Evolutionary conservation across 2,329 filamentous ascomycete species (phyloP).

Genomic region (Balansia obtecta): DNA sequence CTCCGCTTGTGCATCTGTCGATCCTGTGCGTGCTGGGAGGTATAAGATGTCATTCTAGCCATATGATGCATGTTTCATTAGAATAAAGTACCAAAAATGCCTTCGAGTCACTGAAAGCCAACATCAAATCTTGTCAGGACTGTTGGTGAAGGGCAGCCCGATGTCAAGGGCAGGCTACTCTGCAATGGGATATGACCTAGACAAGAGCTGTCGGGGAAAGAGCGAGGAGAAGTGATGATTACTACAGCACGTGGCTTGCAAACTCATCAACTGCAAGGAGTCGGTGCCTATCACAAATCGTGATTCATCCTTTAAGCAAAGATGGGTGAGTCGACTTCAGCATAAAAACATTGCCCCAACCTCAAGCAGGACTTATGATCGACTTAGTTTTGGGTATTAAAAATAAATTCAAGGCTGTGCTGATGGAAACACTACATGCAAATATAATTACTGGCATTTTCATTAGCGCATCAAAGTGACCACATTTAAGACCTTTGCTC

Average conservation of each 20-base stretch:
- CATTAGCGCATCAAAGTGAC: too few species aligned
- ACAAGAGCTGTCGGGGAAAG: slow-evolving; percentile 1
- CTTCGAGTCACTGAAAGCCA: background rate
- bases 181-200: background rate
- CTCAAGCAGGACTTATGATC: background rate
- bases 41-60: slow-evolving; percentile 22
- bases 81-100: background rate
- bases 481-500: too few species aligned
- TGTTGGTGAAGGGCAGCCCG: background rate
- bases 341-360: background rate
- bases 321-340: too few species aligned
- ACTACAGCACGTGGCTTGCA: background rate
- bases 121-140: background rate
- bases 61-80: slow-evolving; percentile 1
- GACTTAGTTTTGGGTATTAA: slow-evolving; percentile 3
- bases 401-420: slow-evolving; percentile 1
- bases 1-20: slow-evolving; percentile 7
- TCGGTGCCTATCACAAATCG: too few species aligned
- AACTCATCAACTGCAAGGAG: background rate
- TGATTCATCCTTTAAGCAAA: too few species aligned
- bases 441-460: too few species aligned
- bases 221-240: background rate
- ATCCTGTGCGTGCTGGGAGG: background rate
- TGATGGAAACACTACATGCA: background rate
- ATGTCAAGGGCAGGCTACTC: too few species aligned